Percentiles rank a stretch among this genome's conserved stretches.
These are phyloP conservation scores for Nannizzia gypsea DNA, from an alignment of 2,329 filamentous ascomycete species.

Conservation along the genomic window DNA sequence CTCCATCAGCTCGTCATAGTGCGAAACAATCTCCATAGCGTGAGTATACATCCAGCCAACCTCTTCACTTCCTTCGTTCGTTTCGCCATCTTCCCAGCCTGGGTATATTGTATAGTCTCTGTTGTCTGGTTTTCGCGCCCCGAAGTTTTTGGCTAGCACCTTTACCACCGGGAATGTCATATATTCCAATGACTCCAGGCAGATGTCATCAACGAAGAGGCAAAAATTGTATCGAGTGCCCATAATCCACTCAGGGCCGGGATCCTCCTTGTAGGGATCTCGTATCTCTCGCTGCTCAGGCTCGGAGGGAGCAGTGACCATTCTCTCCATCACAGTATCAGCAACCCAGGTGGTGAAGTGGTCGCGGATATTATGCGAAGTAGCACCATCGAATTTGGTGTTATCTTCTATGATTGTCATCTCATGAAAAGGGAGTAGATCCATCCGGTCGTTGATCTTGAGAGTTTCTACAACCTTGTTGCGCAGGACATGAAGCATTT, in stretches of 20 bases:
- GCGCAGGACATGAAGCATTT: conserved; percentile 9
- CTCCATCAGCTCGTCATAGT: conserved; percentile 2
- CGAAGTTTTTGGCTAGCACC: conserved; percentile 11
- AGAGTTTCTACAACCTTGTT: background rate
- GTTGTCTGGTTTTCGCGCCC: conserved; percentile 7
- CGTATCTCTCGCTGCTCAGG: background rate
- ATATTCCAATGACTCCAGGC: conserved; percentile 14
- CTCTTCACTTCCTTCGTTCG: conserved; percentile 12
- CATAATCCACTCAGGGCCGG: background rate
- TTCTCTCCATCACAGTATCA: background rate
- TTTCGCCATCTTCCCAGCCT: conserved; percentile 13
- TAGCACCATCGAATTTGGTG: background rate
- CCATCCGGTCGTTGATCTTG: background rate
- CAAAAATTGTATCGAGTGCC: conserved; percentile 14
- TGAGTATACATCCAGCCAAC: conserved; percentile 16
- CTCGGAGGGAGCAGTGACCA: background rate
- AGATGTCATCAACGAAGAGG: conserved; percentile 16
- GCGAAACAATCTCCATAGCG: background rate
- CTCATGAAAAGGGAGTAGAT: background rate
- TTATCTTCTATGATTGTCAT: background rate
- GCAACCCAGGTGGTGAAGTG: conserved; percentile 1
- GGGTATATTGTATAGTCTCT: conserved; percentile 12
- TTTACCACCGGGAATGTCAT: conserved; percentile 13
- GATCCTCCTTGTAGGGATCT: background rate
- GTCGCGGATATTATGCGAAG: background rate